phyloP scores from a whole-genome alignment of 2,329 filamentous ascomycete genomes.

The Xylariaceae sp. region DNA sequence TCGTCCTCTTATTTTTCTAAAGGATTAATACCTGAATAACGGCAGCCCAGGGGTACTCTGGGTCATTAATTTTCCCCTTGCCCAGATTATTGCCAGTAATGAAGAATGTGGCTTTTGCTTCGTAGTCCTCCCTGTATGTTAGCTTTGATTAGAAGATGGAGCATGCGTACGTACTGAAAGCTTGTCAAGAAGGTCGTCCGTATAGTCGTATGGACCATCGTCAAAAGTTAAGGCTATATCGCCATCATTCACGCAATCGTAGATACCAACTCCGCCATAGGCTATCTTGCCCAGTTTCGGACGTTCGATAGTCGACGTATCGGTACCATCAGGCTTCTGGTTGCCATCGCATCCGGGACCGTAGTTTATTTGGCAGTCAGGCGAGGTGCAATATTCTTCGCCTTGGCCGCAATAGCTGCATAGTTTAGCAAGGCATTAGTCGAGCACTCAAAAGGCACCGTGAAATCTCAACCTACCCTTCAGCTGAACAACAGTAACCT shows the following conservation, averaged over 20 bases:
- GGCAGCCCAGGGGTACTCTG: slow-evolving; percentile 37
- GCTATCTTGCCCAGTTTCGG: slow-evolving; percentile 49
- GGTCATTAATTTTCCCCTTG: slow-evolving; percentile 54
- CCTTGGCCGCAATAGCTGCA: slow-evolving; percentile 35
- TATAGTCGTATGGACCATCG: slow-evolving; percentile 65
- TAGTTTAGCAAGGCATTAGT: slow-evolving; percentile 15
- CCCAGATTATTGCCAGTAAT: slow-evolving; percentile 56
- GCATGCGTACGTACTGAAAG: slow-evolving; percentile 26
- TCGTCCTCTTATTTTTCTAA: not conserved
- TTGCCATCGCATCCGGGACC: slow-evolving; percentile 53
- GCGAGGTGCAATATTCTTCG: slow-evolving; percentile 33
- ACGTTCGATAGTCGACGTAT: slow-evolving; percentile 48
- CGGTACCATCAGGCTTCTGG: slow-evolving; percentile 45
- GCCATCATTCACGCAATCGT: slow-evolving; percentile 52
- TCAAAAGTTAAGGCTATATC: slow-evolving; percentile 66
- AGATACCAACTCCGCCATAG: slow-evolving; percentile 52
- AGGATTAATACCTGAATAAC: slow-evolving; percentile 33
- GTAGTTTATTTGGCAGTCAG: slow-evolving; percentile 44
- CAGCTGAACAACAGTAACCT: slow-evolving; percentile 37
- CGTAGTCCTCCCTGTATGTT: slow-evolving; percentile 46
- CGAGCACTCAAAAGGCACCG: not conserved
- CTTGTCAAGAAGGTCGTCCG: slow-evolving; percentile 59
- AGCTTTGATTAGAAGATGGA: slow-evolving; percentile 7
- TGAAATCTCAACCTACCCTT: slow-evolving; percentile 30
- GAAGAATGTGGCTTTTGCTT: slow-evolving; percentile 66